Percentiles rank a stretch among this genome's conserved stretches.
Evolutionary conservation across 208 protist species (phyloP).

Genomic region (Trichomonas gallinae): DNA sequence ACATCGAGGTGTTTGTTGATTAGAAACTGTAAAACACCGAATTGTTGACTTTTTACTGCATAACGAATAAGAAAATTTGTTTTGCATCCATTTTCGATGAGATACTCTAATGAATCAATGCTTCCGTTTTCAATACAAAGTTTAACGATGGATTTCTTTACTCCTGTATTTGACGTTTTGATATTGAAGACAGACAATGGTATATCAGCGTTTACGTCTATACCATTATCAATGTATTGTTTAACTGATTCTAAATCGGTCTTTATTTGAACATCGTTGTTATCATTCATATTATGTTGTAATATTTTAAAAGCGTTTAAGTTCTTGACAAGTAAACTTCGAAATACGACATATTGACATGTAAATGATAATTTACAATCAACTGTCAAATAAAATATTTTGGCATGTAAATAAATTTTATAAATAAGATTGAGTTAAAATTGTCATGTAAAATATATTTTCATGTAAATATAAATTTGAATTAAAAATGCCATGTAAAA

Average conservation of each 20-base stretch:
- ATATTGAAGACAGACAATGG: background rate
- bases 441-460: no score
- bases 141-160: background rate
- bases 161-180: background rate
- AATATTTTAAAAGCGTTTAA: no score
- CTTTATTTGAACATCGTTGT: background rate
- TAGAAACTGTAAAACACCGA: background rate
- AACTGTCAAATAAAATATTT: no score
- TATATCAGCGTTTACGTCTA: background rate
- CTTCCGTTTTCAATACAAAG: background rate
- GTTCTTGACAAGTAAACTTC: background rate
- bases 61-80: background rate
- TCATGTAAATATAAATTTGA: no score
- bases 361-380: no score
- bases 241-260: background rate
- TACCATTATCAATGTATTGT: background rate
- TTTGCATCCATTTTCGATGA: background rate
- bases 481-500: no score
- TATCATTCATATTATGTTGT: background rate
- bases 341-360: no score
- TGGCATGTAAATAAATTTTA: no score
- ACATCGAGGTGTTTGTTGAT: background rate
- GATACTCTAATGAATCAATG: background rate
- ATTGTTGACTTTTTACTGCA: background rate
- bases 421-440: no score